A percentile compares a stretch with the other conserved stretches of the same genome.
phyloP scores from a whole-genome alignment of 495 filamentous ascomycete genomes.

The Cercophora samala region DNA sequence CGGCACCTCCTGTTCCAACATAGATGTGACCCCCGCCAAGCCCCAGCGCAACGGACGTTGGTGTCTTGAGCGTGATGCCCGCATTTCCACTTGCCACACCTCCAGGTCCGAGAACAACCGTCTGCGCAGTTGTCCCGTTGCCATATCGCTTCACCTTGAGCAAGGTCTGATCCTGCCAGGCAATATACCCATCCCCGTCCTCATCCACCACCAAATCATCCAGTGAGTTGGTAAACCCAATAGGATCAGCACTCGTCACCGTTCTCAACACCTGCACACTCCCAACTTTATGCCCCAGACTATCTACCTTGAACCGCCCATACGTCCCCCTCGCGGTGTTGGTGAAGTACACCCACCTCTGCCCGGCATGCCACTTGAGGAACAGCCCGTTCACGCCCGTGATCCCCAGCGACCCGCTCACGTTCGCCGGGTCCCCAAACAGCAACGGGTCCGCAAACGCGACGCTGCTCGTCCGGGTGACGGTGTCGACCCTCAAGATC shows the following conservation, averaged over 20 bases:
- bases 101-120: not conserved
- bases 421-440: slow-evolving; percentile 4
- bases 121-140: not conserved
- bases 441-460: slow-evolving; percentile 3
- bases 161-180: not conserved
- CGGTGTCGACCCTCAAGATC: not conserved
- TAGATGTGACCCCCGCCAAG: not conserved
- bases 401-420: not conserved
- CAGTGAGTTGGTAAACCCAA: slow-evolving; percentile 1
- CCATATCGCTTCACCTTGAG: not conserved
- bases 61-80: not conserved
- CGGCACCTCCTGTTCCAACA: not conserved
- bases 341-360: slow-evolving; percentile 8
- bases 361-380: not conserved
- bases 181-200: not conserved
- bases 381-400: slow-evolving; percentile 8
- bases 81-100: not conserved
- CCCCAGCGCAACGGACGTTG: not conserved
- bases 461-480: not conserved
- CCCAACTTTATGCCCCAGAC: not conserved
- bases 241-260: not conserved
- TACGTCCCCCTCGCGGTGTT: slow-evolving; percentile 3
- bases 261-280: not conserved
- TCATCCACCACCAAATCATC: not conserved
- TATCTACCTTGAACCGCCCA: slow-evolving; percentile 4